Evolutionary conservation across 768 basidiomycete genomes (phyloP).

Genomic region (Lentinus brumalis): DNA sequence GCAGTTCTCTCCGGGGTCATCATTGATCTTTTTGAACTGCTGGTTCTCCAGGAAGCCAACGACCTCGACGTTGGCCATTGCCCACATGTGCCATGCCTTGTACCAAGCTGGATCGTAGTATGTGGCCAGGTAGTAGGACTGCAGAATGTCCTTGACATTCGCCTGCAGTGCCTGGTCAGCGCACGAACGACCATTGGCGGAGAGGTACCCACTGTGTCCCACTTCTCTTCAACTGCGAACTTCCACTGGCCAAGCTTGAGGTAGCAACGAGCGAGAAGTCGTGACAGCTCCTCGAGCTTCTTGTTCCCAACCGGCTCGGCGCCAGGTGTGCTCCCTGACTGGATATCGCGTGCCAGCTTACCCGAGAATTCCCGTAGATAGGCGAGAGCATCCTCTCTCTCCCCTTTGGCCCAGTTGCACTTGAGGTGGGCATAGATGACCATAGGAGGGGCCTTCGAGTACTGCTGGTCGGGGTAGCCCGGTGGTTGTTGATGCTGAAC

Average conservation of each 20-base stretch:
- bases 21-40: constrained; percentile 52
- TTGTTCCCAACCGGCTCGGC: constrained; percentile 57
- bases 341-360: constrained; percentile 71
- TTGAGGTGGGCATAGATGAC: constrained; percentile 97
- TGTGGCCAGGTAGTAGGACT: constrained; percentile 84
- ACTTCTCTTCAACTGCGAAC: constrained; percentile 73
- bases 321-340: constrained; percentile 42
- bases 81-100: constrained; percentile 99
- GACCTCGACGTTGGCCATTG: constrained; percentile 94
- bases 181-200: neutral
- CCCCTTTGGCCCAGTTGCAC: constrained; percentile 90
- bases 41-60: constrained; percentile 78
- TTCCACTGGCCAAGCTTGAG: constrained; percentile 98
- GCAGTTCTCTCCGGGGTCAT: constrained; percentile 54
- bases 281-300: constrained; percentile 70
- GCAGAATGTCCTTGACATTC: constrained; percentile 79
- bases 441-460: constrained; percentile 82
- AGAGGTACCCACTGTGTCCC: constrained; percentile 42
- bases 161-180: constrained; percentile 44
- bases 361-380: constrained; percentile 83
- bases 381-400: constrained; percentile 73
- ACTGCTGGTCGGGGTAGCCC: constrained; percentile 51
- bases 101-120: constrained; percentile 96
- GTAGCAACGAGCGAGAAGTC: constrained; percentile 93
- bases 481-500: constrained; percentile 38